Evolutionary conservation across 306 rosid species (phyloP).

Genomic region (Gastrolobium villosum): DNA sequence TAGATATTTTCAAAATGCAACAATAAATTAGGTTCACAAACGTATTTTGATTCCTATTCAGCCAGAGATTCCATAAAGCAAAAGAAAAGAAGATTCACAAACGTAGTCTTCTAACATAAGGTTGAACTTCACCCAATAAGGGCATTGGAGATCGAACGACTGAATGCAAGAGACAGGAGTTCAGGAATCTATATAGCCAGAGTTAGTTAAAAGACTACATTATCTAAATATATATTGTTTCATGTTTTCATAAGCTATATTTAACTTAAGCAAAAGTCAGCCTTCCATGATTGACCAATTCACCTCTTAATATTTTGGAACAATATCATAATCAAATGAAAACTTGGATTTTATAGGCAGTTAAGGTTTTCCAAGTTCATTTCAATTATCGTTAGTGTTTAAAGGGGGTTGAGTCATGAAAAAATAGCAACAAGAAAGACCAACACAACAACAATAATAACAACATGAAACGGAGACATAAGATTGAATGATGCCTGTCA

Average conservation of each 20-base stretch:
- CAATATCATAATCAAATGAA: background rate
- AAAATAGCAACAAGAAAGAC: too few species aligned
- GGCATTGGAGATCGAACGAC: background rate
- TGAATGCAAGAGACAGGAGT: background rate
- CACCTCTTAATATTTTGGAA: background rate
- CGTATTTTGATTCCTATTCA: background rate
- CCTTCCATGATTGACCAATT: background rate
- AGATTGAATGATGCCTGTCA: too few species aligned
- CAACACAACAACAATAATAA: too few species aligned
- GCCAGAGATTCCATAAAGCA: background rate
- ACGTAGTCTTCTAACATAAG: background rate
- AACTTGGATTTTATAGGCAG: background rate
- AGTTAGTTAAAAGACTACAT: background rate
- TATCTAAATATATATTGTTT: background rate
- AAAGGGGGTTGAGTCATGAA: too few species aligned
- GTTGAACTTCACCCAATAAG: background rate
- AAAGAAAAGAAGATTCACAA: background rate
- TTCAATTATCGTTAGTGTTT: too few species aligned
- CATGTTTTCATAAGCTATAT: background rate
- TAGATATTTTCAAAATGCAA: background rate
- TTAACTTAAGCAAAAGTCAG: background rate
- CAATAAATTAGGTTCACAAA: too few species aligned
- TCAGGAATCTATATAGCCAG: background rate
- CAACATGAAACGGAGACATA: too few species aligned
- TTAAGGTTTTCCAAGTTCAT: background rate